Evolutionary conservation across 1,284 basidiomycete genomes (phyloP).

Genomic region (Xerocomus minutiporus): DNA sequence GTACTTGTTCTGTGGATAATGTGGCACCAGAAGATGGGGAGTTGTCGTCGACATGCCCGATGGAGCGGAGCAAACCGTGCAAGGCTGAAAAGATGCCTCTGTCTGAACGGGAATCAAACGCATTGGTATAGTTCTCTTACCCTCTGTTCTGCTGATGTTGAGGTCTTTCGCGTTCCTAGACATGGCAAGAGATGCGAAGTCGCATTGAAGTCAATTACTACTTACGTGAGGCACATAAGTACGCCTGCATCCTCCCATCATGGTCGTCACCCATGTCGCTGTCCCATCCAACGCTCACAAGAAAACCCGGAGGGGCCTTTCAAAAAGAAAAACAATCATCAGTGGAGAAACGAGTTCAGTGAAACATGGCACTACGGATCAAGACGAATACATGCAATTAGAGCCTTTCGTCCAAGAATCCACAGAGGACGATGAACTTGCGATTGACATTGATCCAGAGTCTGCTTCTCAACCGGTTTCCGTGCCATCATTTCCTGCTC

Average conservation of each 20-base stretch:
- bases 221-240: conserved; percentile 9
- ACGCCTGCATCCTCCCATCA: conserved; percentile 26
- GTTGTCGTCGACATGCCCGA: conserved; percentile 37
- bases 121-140: conserved; percentile 14
- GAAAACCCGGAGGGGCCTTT: conserved; percentile 55
- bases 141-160: conserved; percentile 19
- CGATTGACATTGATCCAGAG: conserved; percentile 53
- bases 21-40: conserved; percentile 27
- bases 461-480: conserved; percentile 39
- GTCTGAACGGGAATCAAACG: background rate
- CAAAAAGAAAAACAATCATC: conserved; percentile 40
- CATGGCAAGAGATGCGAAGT: conserved; percentile 14
- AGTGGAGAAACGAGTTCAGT: conserved; percentile 11
- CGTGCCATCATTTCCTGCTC: conserved; percentile 62
- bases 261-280: conserved; percentile 53
- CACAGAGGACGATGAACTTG: conserved; percentile 53
- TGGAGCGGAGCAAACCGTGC: conserved; percentile 48
- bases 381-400: conserved; percentile 38
- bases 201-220: conserved; percentile 12
- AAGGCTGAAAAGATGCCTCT: conserved; percentile 37
- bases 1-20: conserved; percentile 46
- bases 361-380: conserved; percentile 12
- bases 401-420: conserved; percentile 12
- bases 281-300: conserved; percentile 33
- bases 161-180: conserved; percentile 20